Evolutionary conservation across 768 basidiomycete genomes (phyloP), one percentile per base, ranked within the genome.

Genomic region (Phlegmacium glaucopus): DNA sequence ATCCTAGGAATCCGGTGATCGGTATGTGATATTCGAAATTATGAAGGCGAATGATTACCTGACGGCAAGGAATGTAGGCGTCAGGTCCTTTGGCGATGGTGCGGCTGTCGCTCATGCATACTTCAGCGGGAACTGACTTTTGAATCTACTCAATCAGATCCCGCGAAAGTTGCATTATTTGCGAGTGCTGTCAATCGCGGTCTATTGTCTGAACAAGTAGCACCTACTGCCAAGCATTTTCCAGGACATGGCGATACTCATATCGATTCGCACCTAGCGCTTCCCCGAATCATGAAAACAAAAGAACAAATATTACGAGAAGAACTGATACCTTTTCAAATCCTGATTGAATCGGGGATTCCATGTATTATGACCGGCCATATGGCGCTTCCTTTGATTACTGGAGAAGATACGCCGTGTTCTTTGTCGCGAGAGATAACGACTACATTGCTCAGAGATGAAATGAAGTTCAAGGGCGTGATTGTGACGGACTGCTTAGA

Each of bases 221-320:
- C 85, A 2, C 75, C 86, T 0, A 80, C 72, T 17, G 76, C 76
- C 3, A 88, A 87, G 55, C 86, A 87, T 56, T 87, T 87, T 55
- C 85, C 85, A 0, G 86, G 86, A 0, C 86, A 87, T 50, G 85
- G 86, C 0, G 84, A 87, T 46, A 88, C 85, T 1, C 74, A 81
- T 46, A 68, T 85, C 39, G 86, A 87, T 56, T 85, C 85, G 1
- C 86, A 87, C 54, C 72, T 83, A 16, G 79, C 74, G 2, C 72
- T 87, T 11, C 86, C 86, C 0, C 62, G 72, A 22, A 85, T 88
- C 57, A 60, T 63, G 44, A 85, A 85, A 49, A 64, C 70, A 1
- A 66, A 65, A 16, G 45, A 61, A 6, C 63, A 74, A 46, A 65
- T 87, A 1, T 39, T 58, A 12, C 41, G 58, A 29, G 75, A 67